Evolutionary conservation across 2,329 filamentous ascomycete species (phyloP), one percentile per base, ranked within the genome.

Genomic region (Trichoderma endophyticum): DNA sequence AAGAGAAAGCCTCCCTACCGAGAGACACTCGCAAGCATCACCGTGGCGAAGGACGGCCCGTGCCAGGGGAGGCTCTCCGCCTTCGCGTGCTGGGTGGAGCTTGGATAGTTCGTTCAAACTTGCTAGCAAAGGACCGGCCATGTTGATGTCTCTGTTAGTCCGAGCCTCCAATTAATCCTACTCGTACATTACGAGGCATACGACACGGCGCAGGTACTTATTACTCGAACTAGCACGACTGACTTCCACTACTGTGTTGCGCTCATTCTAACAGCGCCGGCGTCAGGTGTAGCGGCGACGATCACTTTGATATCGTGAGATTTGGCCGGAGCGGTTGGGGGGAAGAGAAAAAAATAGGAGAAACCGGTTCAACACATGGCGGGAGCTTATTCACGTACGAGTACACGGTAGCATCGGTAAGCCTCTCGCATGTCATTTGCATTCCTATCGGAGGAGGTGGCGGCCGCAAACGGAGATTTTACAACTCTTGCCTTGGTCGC

Each of bases 31-130:
- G 51, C 34, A 12, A 59, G 32, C 24, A 43, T 43, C 34, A 43
- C 56, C 66, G 36, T 69, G 66, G 66, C 66, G 34, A 69, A 26
- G 48, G 66, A 28, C 66, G 66, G 66, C 66, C 66, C 66, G 66
- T 69, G 66, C 66, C 66, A 69, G 65, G 65, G 65, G 66, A 68
- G 34, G 54, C 65, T 69, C 36, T 51, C 66, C 66, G 66, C 66
- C 56, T 69, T 60, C 66, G 56, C 66, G 66, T 69, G 66, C 36
- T 60, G 36, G 56, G 66, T 69, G 66, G 66, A 61, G 66, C 30
- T 32, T 1, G 34, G 59, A 36, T 66, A 39, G 43, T 24, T 36
- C 3, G 30, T 24, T 39, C 48, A 54, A 30, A 67, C 28, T 34
- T 57, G 30, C 64, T 68, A 60, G 34, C 34, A 59, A 67, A 21